Percentiles rank a stretch among this genome's conserved stretches.
Conservation (phyloP, 2,329 filamentous ascomycete genomes). For the Zalaria obscura region DNA sequence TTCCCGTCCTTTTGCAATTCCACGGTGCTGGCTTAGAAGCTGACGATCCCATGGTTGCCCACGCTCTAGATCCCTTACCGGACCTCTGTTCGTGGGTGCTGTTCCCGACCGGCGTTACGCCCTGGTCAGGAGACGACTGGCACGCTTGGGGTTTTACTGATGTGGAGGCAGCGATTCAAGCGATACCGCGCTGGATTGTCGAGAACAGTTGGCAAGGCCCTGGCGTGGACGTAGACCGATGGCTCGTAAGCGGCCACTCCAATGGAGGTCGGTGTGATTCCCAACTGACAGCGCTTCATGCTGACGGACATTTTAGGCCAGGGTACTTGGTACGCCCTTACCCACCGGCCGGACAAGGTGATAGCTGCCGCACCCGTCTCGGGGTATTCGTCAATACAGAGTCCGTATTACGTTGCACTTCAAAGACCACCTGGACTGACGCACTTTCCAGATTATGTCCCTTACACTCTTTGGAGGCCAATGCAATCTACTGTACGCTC, state of each 20-base stretch:
- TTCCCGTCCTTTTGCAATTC: constrained; percentile 37
- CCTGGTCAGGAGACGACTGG: constrained; percentile 49
- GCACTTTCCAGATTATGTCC: constrained; percentile 35
- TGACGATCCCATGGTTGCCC: constrained; percentile 30
- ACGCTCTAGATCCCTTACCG: constrained; percentile 34
- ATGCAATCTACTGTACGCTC: constrained; percentile 36
- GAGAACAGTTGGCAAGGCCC: constrained; percentile 33
- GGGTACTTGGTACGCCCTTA: constrained; percentile 42
- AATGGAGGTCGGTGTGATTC: constrained; percentile 33
- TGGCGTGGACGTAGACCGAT: constrained; percentile 28
- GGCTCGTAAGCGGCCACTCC: constrained; percentile 43
- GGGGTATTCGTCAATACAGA: constrained; percentile 44
- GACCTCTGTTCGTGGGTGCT: constrained; percentile 41
- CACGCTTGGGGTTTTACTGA: constrained; percentile 45
- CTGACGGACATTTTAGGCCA: constrained; percentile 24
- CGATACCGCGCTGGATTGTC: constrained; percentile 37
- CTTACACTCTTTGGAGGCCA: constrained; percentile 41
- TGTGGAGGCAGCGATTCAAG: constrained; percentile 36
- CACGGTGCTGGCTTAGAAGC: constrained; percentile 46
- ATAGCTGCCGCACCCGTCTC: constrained; percentile 43
- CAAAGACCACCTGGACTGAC: no score
- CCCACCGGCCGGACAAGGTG: constrained; percentile 41
- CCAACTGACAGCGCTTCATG: background rate
- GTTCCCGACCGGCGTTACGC: constrained; percentile 41
- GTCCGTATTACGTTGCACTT: constrained; percentile 13